Conservation (phyloP, 345 rosid species). For the Cardamine chenopodiifolia region DNA sequence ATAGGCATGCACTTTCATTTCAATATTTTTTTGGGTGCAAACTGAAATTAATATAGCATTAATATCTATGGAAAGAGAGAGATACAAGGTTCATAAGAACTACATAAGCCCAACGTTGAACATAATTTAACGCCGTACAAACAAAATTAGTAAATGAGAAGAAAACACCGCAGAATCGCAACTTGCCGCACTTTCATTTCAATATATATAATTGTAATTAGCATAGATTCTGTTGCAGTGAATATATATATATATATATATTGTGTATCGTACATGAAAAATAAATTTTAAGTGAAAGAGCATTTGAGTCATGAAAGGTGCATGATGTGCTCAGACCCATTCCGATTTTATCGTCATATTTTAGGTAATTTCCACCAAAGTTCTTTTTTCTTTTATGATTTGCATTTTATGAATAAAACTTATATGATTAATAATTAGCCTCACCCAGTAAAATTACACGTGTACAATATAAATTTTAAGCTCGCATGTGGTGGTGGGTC, state of each 20-base stretch:
- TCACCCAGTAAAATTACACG: background rate
- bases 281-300: background rate
- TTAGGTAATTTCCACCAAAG: background rate
- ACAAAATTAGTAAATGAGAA: background rate
- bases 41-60: background rate
- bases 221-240: background rate
- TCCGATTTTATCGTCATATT: background rate
- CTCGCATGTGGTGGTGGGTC: background rate
- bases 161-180: background rate
- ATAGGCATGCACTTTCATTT: background rate
- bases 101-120: no score
- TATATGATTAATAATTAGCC: background rate
- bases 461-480: background rate
- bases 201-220: background rate
- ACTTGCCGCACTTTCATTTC: background rate
- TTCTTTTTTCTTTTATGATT: background rate
- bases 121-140: no score
- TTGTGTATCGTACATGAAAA: background rate
- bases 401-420: background rate
- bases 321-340: conserved; percentile 1
- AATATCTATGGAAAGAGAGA: background rate
- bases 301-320: background rate
- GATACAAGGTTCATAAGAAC: background rate
- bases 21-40: background rate
- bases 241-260: no score